Base-by-base conservation (phyloP, 2,329 filamentous ascomycete species). In the Neopestalotiopsis sp. region DNA sequence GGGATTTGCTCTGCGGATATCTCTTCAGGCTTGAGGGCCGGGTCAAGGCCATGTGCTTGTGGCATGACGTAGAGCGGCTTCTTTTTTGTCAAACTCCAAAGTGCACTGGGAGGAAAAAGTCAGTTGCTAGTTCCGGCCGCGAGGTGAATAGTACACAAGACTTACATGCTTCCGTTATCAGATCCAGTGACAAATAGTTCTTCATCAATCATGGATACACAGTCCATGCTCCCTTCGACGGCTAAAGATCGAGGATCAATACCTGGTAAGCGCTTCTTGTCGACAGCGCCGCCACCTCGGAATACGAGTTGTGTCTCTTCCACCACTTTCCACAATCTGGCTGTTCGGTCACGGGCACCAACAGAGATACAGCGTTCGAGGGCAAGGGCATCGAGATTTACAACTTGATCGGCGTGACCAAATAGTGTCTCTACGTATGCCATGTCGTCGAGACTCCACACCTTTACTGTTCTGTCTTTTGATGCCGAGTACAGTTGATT, bases 221-320 rank as follows among this genome's bases (percentile, higher is more conserved):
- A 91, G 81, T 99, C 96, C 81, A 98, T 95, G 77, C 92, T 97
- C 67, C 94, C 95, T 79, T 98, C 88, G 74, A 86, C 84, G n/a
- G 86, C 84, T n/a, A 87, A 78, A 2, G 86, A 88, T n/a, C 83
- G 83, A 3, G 85, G 83, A 71, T 87, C 82, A 14, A 85, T 72
- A 3, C 78, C 75, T 3, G 76, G 75, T 42, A 77, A 77, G 52
- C 78, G 80, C 74, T 88, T 89, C 74, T 87, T 88, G 71, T 87
- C 85, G 32, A 86, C 84, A n/a, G 24, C 34, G 10, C 82, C 81
- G 57, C 90, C 92, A 69, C 95, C 95, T 62, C 95, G 91, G 81
- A 98, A 99, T 1, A 98, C 95, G 6, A 99, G 88, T 79, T 99
- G 96, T 1, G 92, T 94, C 82, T 99, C 95, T 75, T 99, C 96